Evolutionary conservation across 768 basidiomycete genomes (phyloP), one percentile per base, ranked within the genome.

Genomic region (Phylloporus arenicola): DNA sequence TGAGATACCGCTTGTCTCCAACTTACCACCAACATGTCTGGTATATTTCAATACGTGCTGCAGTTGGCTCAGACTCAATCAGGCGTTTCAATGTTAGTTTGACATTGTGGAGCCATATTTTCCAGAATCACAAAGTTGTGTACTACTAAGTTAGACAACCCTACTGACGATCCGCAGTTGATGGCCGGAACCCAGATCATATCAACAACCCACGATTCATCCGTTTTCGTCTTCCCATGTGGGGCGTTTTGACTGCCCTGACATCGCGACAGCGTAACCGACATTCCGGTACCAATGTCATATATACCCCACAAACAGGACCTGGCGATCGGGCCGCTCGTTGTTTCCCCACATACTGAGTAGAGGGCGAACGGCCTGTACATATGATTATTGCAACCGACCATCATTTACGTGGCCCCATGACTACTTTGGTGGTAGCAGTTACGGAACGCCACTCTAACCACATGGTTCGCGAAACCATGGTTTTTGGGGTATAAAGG

Each of bases 401-500:
- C 43, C 14, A 30, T 30, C 12, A 31, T 24, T 45, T 13, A 10
- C 31, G 44, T 35, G 48, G 34, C 30, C 47, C 31, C 37, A 19
- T 54, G 54, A 50, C 44, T 14, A 2, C 27, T 22, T 39, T 47
- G 37, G 45, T 19, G 35, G 35, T 17, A 4, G 25, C 24, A 27
- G 25, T 47, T 27, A 39, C 13, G 47, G 33, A 22, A 20, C 43
- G 30, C 53, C 40, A 47, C 45, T 11, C 39, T n/a, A 4, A 10
- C 20, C 52, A 52, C 40, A 48, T 50, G 61, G 52, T 45, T 40
- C 19, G 31, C 39, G 27, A 49, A 16, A 5, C 19, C 10, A n/a
- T 42, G 14, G n/a, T n/a, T 22, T 38, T 31, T 25, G 12, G 12
- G 19, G 24, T 51, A 60, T 63, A 64, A 62, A 64, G 27, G 19